Evolutionary conservation across 2,329 filamentous ascomycete genomes (phyloP).

Genomic region (Ceratocystis destructans): DNA sequence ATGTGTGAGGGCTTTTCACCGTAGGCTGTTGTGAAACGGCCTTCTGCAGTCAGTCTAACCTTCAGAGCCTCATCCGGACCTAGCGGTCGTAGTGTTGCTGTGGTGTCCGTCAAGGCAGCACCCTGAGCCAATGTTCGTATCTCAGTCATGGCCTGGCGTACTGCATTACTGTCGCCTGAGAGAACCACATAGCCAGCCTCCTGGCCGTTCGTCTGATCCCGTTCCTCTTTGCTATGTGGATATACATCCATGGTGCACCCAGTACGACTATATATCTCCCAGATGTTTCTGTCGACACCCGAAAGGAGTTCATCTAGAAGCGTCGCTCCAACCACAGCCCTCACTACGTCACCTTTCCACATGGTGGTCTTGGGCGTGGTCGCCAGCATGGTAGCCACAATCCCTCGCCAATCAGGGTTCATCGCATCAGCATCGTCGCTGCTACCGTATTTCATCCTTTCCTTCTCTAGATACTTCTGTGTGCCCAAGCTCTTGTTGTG

Average conservation of each 20-base stretch:
- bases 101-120: constrained; percentile 27
- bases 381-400: constrained; percentile 29
- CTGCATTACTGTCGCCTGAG: constrained; percentile 26
- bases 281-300: constrained; percentile 21
- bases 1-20: constrained; percentile 3
- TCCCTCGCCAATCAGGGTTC: constrained; percentile 28
- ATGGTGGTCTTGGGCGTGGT: constrained; percentile 27
- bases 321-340: constrained; percentile 28
- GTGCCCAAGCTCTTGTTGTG: constrained; percentile 9
- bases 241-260: constrained; percentile 21
- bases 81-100: constrained; percentile 11
- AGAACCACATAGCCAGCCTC: constrained; percentile 24
- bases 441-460: background rate
- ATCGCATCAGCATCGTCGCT: constrained; percentile 11
- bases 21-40: constrained; percentile 18
- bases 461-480: constrained; percentile 1
- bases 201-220: background rate
- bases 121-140: constrained; percentile 21
- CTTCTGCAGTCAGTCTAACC: background rate
- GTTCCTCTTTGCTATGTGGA: constrained; percentile 2
- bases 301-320: constrained; percentile 23
- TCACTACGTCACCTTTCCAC: constrained; percentile 27
- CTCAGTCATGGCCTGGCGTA: constrained; percentile 23
- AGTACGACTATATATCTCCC: constrained; percentile 25
- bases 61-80: background rate